Conservation (phyloP, 2,329 filamentous ascomycete genomes). For the Epichloe amarillans region DNA sequence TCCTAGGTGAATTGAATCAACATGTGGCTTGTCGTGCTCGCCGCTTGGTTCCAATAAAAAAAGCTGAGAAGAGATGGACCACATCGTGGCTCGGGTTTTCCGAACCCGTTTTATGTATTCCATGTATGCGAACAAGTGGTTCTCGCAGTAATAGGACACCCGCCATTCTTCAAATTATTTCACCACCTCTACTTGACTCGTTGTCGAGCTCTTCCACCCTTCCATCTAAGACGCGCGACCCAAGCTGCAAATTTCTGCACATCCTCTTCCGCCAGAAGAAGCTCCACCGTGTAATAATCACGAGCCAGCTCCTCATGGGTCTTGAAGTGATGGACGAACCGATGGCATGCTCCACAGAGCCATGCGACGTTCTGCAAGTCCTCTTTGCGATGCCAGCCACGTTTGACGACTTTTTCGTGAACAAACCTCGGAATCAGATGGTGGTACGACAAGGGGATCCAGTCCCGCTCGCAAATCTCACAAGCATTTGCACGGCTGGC, state of each 20-base stretch:
- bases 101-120: no score
- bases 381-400: slow-evolving; percentile 67
- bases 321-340: slow-evolving; percentile 64
- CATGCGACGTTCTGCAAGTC: slow-evolving; percentile 71
- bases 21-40: no score
- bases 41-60: no score
- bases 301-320: slow-evolving; percentile 66
- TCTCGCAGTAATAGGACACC: not conserved
- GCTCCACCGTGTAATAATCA: slow-evolving; percentile 59
- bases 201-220: slow-evolving; percentile 23
- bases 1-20: no score
- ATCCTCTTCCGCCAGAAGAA: slow-evolving; percentile 56
- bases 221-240: slow-evolving; percentile 65
- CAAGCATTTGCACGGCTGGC: slow-evolving; percentile 46
- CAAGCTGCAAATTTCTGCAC: slow-evolving; percentile 58
- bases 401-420: slow-evolving; percentile 62
- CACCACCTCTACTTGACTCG: not conserved
- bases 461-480: slow-evolving; percentile 63
- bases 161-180: no score
- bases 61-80: no score
- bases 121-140: not conserved
- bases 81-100: no score
- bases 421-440: slow-evolving; percentile 71
- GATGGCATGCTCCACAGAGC: slow-evolving; percentile 75
- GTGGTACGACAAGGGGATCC: slow-evolving; percentile 70